Evolutionary conservation across 768 basidiomycete genomes (phyloP).

Genomic region (Auricularia cornea): DNA sequence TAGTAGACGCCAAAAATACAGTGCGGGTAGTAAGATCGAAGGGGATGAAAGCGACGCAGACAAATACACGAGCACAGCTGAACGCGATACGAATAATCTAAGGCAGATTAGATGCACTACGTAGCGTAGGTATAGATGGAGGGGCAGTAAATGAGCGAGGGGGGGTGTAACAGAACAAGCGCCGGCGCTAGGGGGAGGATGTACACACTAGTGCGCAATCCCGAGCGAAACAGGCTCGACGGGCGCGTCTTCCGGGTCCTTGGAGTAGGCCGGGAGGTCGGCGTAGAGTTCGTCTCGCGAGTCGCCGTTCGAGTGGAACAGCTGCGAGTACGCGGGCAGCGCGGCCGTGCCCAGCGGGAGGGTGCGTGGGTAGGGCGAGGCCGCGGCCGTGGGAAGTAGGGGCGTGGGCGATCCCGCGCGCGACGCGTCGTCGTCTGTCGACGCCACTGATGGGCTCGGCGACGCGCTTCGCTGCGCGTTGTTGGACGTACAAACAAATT

Average conservation of each 20-base stretch:
- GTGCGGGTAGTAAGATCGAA: too few relatives aligned
- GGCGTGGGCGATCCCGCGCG: slow-evolving; percentile 3
- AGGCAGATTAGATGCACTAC: too few relatives aligned
- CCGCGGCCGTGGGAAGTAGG: background rate
- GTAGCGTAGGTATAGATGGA: too few relatives aligned
- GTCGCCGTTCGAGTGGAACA: slow-evolving; percentile 68
- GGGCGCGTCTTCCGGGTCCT: background rate
- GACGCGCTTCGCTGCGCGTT: background rate
- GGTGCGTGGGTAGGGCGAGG: background rate
- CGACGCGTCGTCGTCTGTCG: background rate
- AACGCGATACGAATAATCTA: too few relatives aligned
- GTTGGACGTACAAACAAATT: slow-evolving; percentile 30
- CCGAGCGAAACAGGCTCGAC: too few relatives aligned
- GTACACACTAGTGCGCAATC: too few relatives aligned
- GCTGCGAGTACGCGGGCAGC: slow-evolving; percentile 64
- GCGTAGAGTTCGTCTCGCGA: slow-evolving; percentile 56
- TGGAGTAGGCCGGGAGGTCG: slow-evolving; percentile 53
- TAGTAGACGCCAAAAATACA: too few relatives aligned
- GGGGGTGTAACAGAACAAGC: too few relatives aligned
- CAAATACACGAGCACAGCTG: too few relatives aligned
- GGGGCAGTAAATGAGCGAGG: too few relatives aligned
- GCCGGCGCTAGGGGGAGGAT: too few relatives aligned
- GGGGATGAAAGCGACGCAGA: too few relatives aligned
- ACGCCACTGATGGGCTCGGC: background rate
- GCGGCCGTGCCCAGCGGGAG: background rate